Conservation (phyloP, 2,329 filamentous ascomycete species). For the Aspergillaceae sp. region DNA sequence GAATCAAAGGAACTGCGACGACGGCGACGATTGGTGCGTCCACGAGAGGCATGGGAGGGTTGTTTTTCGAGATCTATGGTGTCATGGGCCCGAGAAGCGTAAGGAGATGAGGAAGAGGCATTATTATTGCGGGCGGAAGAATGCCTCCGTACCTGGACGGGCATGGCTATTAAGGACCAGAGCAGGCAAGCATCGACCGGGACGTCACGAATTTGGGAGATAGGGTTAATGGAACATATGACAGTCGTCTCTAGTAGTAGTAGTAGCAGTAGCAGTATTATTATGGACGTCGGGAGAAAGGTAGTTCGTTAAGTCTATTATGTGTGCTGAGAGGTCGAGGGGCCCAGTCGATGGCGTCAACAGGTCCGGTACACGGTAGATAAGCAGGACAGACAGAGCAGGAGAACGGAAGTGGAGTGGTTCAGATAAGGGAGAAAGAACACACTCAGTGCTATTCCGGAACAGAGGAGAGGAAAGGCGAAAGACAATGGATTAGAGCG, state of each 20-base stretch:
- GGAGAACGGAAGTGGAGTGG: too few relatives aligned
- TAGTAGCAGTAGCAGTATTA: too few relatives aligned
- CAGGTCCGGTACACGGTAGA: too few relatives aligned
- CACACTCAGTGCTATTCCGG: too few relatives aligned
- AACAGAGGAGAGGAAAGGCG: too few relatives aligned
- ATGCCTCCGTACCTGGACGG: conserved; percentile 22
- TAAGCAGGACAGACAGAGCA: too few relatives aligned
- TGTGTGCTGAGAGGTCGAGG: too few relatives aligned
- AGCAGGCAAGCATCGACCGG: conserved; percentile 15
- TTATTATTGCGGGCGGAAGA: conserved; percentile 17
- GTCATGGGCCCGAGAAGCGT: conserved; percentile 9
- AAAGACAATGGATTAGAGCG: too few relatives aligned
- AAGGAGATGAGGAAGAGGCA: conserved; percentile 9
- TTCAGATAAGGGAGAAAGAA: too few relatives aligned
- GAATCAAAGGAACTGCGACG: conserved; percentile 15
- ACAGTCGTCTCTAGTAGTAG: too few relatives aligned
- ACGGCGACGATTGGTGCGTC: conserved; percentile 7
- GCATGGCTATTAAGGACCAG: conserved; percentile 16
- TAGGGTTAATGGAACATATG: background rate
- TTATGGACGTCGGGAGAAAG: background rate
- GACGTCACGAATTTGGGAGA: background rate
- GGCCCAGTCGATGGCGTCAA: too few relatives aligned
- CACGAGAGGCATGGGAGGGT: conserved; percentile 4
- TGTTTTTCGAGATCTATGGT: conserved; percentile 30
- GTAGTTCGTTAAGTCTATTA: too few relatives aligned